phyloP scores from a whole-genome alignment of 805 yeast genomes.

The Metschnikowia cerradonensis region DNA sequence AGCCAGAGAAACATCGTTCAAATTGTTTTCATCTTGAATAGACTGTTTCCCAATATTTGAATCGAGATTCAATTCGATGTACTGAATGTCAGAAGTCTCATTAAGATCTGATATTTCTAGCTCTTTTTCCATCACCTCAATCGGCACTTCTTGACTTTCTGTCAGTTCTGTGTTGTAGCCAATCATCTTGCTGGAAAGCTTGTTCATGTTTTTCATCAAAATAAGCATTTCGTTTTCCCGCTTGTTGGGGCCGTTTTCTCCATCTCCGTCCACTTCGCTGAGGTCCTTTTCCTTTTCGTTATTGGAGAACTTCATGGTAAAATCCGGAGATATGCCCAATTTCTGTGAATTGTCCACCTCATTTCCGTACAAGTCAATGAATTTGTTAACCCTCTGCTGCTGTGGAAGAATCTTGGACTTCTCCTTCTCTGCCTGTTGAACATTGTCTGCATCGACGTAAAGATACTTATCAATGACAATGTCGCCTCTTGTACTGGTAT shows the following conservation, averaged over 20 bases:
- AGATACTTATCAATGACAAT: constrained; percentile 80
- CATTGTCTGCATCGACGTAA: constrained; percentile 58
- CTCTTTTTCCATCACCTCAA: constrained; percentile 41
- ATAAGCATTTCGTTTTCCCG: constrained; percentile 62
- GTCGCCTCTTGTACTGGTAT: constrained; percentile 76
- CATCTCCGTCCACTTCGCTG: constrained; percentile 7
- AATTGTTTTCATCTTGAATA: constrained; percentile 15
- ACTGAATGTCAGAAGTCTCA: constrained; percentile 44
- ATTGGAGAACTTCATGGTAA: constrained; percentile 74
- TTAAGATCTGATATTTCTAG: constrained; percentile 50
- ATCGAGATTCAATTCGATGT: constrained; percentile 46
- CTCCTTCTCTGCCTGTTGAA: constrained; percentile 33
- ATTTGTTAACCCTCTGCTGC: constrained; percentile 55
- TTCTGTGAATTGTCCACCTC: constrained; percentile 72
- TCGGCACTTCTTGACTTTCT: constrained; percentile 15
- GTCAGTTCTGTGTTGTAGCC: constrained; percentile 25
- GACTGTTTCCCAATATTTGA: constrained; percentile 17
- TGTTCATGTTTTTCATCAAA: constrained; percentile 83
- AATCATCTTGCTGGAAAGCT: constrained; percentile 79
- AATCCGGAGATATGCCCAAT: constrained; percentile 78
- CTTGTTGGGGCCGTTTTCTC: constrained; percentile 4
- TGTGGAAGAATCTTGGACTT: constrained; percentile 19
- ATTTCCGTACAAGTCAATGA: constrained; percentile 78
- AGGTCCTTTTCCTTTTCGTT: constrained; percentile 25
- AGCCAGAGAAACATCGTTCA: not conserved